Base-by-base conservation (phyloP, 306 rosid species). In the Neltuma alba region DNA sequence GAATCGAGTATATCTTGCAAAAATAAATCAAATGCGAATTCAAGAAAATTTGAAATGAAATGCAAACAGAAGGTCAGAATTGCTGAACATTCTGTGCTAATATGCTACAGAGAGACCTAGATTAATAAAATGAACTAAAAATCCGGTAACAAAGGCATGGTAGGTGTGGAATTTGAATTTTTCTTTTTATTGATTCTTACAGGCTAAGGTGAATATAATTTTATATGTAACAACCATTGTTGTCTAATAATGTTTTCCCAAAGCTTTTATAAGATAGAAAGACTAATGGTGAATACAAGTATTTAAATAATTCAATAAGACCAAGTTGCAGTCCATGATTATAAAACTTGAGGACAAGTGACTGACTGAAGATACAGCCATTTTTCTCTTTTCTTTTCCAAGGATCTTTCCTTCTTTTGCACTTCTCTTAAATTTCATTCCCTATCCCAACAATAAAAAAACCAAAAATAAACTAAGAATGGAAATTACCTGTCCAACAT, bases 401-500 rank as follows among this genome's bases (percentile, higher is more conserved):
- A 48, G 42, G 57, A 70, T 76, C n/a, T 2, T 72, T 31, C 74
- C 67, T 40, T 80, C 79, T 75, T 27, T 2, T 14, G n/a, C 10
- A 71, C 34, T 60, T n/a, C 6, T 74, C 30, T 72, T 79, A 7
- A 23, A 65, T 72, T 61, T 71, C 14, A 71, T 71, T 58, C 54
- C 65, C 25, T 69, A 27, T 34, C 50, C 20, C 37, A 31, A 45
- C 21, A 63, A 33, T 71, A 48, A 70, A 21, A 50, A 55, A 30
- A 44, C 65, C 21, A 69, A 61, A 52, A 70, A n/a, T 7, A 7
- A 27, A 54, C 38, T 30, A 21, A 10, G 74, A 33, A 47, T 57
- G 38, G 48, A 23, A 30, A 69, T 68, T 41, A 91, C 99, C 99
- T 92, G 98, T 25, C 98, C 97, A 70, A 92, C 92, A 86, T 92